Evolutionary conservation across 2,329 filamentous ascomycete genomes (phyloP), one percentile per base, ranked within the genome.

Genomic region (Rhynchosporium agropyri): DNA sequence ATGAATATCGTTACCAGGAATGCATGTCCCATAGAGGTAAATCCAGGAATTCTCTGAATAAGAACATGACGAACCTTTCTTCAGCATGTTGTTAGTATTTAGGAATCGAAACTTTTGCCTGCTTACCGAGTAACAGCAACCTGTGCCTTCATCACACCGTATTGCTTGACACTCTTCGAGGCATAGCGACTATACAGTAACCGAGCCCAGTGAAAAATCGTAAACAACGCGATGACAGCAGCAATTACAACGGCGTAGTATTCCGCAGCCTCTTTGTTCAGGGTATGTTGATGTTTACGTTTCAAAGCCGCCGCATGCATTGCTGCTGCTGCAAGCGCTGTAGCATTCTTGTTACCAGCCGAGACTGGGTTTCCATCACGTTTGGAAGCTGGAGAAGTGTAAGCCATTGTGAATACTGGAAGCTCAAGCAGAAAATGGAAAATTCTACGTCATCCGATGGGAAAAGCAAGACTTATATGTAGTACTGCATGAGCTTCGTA

Each of bases 1-100:
- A 77, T 70, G 58, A 74, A 79, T 12, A 68, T 53, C 4, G 69
- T n/a, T 10, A 78, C 74, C 12, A 79, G 63, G 5, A 74, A 42
- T n/a, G 74, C 74, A 71, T 79, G 77, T 3, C 77, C 77, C 12
- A 72, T 69, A 4, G 77, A 79, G 9, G 74, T 74, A 60, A 80
- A 78, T 12, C 75, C 76, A 26, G 65, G 66, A 2, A 61, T 53
- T 55, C 63, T 61, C n/a, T 63, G 58, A 10, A 63, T 67, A 5
- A 71, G 62, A 38, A 67, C 33, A 36, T 67, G 62, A 57, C 69
- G 61, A 36, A 64, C 42, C 29, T 58, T 38, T 46, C 68, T 71
- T 13, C 1, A 33, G 59, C 33, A 28, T 26, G 4, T n/a, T 8
- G 3, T 55, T 55, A 53, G 50, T n/a, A 20, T 26, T 26, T 12